Evolutionary conservation across 2,329 filamentous ascomycete species (phyloP).

Genomic region (Orbilia blumenaviensis): DNA sequence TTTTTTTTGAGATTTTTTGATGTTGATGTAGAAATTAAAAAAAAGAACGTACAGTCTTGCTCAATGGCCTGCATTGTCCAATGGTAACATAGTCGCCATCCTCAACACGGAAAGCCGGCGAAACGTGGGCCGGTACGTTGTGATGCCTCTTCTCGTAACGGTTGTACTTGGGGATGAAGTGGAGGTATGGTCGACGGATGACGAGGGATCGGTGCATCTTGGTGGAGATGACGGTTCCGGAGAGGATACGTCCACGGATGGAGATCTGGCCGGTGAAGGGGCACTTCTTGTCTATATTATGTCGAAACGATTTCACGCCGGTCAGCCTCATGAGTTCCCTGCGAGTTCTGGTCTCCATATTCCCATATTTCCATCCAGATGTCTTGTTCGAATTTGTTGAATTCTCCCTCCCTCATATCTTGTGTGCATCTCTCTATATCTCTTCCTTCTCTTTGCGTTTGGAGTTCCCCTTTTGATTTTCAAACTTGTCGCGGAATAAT

Average conservation of each 20-base stretch:
- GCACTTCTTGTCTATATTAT: slow-evolving; percentile 95
- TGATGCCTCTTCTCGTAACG: slow-evolving; percentile 99
- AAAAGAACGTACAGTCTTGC: slow-evolving; percentile 90
- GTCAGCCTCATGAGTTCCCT: slow-evolving; percentile 29
- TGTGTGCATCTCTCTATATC: too few relatives aligned
- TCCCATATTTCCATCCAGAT: too few relatives aligned
- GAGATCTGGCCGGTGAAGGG: slow-evolving; percentile 99
- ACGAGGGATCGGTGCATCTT: slow-evolving; percentile 99
- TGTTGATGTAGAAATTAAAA: slow-evolving; percentile 17
- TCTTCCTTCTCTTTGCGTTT: not conserved
- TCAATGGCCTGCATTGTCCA: slow-evolving; percentile 98
- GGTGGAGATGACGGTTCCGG: slow-evolving; percentile 97
- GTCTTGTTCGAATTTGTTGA: too few relatives aligned
- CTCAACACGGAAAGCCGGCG: slow-evolving; percentile 99
- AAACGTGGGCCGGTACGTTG: slow-evolving; percentile 99
- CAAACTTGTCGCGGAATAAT: slow-evolving; percentile 28
- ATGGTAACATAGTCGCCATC: slow-evolving; percentile 99
- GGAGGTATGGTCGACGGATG: slow-evolving; percentile 99
- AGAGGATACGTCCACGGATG: slow-evolving; percentile 99
- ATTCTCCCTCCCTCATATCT: too few relatives aligned
- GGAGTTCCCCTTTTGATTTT: slow-evolving; percentile 3
- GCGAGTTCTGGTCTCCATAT: slow-evolving; percentile 15
- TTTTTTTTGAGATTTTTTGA: slow-evolving; percentile 16
- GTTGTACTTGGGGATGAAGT: slow-evolving; percentile 99
- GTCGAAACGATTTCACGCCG: slow-evolving; percentile 12